Conservation (phyloP, 1,139 yeast species). For the Debaryomyces udenii region DNA sequence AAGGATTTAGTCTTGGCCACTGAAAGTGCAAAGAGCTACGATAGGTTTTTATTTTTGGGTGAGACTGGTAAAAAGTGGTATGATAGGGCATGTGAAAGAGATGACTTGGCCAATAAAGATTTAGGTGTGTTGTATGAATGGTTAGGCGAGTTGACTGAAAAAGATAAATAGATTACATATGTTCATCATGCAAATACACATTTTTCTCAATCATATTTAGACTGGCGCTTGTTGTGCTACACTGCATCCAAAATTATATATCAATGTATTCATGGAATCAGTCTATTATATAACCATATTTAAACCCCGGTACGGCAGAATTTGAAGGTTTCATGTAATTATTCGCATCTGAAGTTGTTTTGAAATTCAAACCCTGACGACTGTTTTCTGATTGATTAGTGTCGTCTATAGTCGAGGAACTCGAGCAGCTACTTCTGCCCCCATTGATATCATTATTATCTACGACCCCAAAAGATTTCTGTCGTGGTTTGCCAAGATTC, state of each 20-base stretch:
- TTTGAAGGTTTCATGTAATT: slow-evolving; percentile 6
- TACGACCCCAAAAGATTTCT: slow-evolving; percentile 33
- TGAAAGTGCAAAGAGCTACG: slow-evolving; percentile 43
- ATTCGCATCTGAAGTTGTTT: not conserved
- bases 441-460: slow-evolving; percentile 13
- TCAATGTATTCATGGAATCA: slow-evolving; percentile 8
- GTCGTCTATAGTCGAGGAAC: slow-evolving; percentile 9
- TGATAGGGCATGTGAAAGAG: slow-evolving; percentile 48
- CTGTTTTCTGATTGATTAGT: not conserved
- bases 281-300: slow-evolving; percentile 24
- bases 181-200: not conserved
- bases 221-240: too few relatives aligned
- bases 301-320: slow-evolving; percentile 22
- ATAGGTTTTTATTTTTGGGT: slow-evolving; percentile 45
- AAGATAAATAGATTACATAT: slow-evolving; percentile 2
- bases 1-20: slow-evolving; percentile 62
- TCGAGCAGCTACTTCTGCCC: slow-evolving; percentile 9
- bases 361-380: too few relatives aligned
- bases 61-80: slow-evolving; percentile 47
- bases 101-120: slow-evolving; percentile 46
- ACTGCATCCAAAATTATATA: too few relatives aligned
- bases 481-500: slow-evolving; percentile 17
- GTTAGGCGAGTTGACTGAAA: slow-evolving; percentile 29
- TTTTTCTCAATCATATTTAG: not conserved
- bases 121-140: slow-evolving; percentile 52